phyloP scores from a whole-genome alignment of 106 monocot species.

The Acanthochlamys bracteata region DNA sequence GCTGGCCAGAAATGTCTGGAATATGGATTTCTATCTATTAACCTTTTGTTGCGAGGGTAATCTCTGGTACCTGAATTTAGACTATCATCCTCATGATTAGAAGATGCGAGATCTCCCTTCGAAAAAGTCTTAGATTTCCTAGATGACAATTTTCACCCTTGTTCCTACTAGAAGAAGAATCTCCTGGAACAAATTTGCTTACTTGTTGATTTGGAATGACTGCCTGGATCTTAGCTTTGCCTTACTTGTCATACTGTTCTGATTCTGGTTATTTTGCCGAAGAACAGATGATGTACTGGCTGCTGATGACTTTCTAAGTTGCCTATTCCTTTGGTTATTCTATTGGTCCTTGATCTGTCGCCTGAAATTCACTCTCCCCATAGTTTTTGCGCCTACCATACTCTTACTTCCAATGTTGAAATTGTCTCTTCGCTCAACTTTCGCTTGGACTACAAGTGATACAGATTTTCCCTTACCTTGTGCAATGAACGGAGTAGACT shows the following conservation, averaged over 20 bases:
- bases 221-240: conserved; percentile 24
- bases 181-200: conserved; percentile 32
- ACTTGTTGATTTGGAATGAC: conserved; percentile 26
- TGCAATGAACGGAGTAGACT: conserved; percentile 8
- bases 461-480: conserved; percentile 47
- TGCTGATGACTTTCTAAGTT: conserved; percentile 23
- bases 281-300: conserved; percentile 36
- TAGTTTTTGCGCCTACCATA: conserved; percentile 20
- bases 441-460: conserved; percentile 68
- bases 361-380: conserved; percentile 14
- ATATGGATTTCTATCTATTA: conserved; percentile 26
- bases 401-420: conserved; percentile 14
- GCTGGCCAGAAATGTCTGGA: conserved; percentile 12
- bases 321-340: conserved; percentile 33
- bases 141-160: conserved; percentile 28
- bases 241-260: conserved; percentile 41
- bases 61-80: conserved; percentile 17
- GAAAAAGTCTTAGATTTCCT: conserved; percentile 22
- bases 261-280: conserved; percentile 75
- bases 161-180: conserved; percentile 33
- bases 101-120: neutral
- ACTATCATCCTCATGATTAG: conserved; percentile 3
- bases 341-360: conserved; percentile 30
- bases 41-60: conserved; percentile 56
- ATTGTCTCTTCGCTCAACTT: conserved; percentile 61